Evolutionary conservation across 1,139 yeast species (phyloP).

Genomic region (Pichia sp.): DNA sequence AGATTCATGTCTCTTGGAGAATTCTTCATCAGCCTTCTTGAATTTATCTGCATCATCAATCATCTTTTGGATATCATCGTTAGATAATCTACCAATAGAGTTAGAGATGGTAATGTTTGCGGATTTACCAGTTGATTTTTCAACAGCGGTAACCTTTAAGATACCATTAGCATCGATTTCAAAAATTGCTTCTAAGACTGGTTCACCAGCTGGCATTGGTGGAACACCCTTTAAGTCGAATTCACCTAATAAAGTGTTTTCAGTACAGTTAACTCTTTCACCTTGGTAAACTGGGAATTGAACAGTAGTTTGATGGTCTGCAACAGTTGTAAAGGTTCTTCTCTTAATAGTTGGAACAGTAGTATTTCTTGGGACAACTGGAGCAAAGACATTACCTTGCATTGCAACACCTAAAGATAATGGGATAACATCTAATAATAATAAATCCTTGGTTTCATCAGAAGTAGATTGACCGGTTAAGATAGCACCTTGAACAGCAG

Average conservation of each 20-base stretch:
- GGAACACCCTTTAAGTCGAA: constrained; percentile 98
- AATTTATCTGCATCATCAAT: constrained; percentile 97
- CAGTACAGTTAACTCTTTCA: constrained; percentile 99
- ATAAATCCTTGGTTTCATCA: constrained; percentile 94
- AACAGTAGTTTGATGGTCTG: constrained; percentile 98
- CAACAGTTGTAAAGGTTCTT: constrained; percentile 99
- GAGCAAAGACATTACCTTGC: constrained; percentile 99
- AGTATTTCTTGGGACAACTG: constrained; percentile 99
- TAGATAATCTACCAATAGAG: constrained; percentile 98
- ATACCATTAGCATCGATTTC: constrained; percentile 99
- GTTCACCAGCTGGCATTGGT: constrained; percentile 99
- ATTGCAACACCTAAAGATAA: constrained; percentile 99
- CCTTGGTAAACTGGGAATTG: constrained; percentile 99
- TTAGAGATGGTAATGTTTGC: constrained; percentile 99
- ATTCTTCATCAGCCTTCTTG: constrained; percentile 98
- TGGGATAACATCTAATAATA: constrained; percentile 97
- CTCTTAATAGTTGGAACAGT: constrained; percentile 99
- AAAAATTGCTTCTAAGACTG: constrained; percentile 98
- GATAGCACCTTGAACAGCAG: constrained; percentile 99
- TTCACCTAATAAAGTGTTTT: constrained; percentile 99
- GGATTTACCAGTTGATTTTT: constrained; percentile 98
- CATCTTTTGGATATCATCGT: constrained; percentile 98
- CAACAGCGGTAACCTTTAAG: constrained; percentile 99
- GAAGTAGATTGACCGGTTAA: constrained; percentile 91
- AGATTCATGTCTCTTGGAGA: constrained; percentile 99